phyloP scores from a whole-genome alignment of 805 yeast genomes.

The Komagataella ulmi region DNA sequence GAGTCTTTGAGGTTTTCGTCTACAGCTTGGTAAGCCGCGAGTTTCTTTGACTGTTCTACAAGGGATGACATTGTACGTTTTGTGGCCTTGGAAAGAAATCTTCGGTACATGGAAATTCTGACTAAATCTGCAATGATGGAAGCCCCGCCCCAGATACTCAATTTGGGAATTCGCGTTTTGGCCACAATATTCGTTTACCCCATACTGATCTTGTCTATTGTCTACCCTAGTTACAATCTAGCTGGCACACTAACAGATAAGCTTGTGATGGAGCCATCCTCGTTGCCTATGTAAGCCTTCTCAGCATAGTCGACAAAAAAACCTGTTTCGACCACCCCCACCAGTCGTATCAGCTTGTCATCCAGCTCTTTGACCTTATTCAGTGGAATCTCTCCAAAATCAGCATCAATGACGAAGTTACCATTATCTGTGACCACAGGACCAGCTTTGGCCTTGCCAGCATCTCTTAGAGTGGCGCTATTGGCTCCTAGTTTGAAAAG shows the following conservation, averaged over 20 bases:
- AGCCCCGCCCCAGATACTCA: not conserved
- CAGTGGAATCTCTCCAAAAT: slow-evolving; percentile 64
- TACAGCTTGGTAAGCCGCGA: slow-evolving; percentile 87
- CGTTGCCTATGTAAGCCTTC: slow-evolving; percentile 83
- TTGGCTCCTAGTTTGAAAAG: slow-evolving; percentile 52
- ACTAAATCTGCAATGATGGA: not conserved
- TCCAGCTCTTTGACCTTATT: slow-evolving; percentile 40
- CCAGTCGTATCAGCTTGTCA: slow-evolving; percentile 50
- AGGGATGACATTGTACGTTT: slow-evolving; percentile 12
- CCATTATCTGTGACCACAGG: slow-evolving; percentile 94
- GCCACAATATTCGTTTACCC: not conserved
- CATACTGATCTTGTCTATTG: not conserved
- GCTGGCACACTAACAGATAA: not conserved
- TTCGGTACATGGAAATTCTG: not conserved
- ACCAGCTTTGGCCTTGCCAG: slow-evolving; percentile 90
- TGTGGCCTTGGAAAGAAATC: not conserved
- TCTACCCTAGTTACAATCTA: not conserved
- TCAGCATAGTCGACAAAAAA: slow-evolving; percentile 64
- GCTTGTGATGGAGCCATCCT: slow-evolving; percentile 35
- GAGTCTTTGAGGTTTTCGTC: slow-evolving; percentile 65
- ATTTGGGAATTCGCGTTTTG: not conserved
- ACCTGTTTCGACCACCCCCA: slow-evolving; percentile 96
- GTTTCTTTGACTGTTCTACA: slow-evolving; percentile 75
- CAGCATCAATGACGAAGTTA: slow-evolving; percentile 86
- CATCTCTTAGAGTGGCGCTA: slow-evolving; percentile 59